Conservation (phyloP, 768 basidiomycete species). For the Collybiopsis confluens region DNA sequence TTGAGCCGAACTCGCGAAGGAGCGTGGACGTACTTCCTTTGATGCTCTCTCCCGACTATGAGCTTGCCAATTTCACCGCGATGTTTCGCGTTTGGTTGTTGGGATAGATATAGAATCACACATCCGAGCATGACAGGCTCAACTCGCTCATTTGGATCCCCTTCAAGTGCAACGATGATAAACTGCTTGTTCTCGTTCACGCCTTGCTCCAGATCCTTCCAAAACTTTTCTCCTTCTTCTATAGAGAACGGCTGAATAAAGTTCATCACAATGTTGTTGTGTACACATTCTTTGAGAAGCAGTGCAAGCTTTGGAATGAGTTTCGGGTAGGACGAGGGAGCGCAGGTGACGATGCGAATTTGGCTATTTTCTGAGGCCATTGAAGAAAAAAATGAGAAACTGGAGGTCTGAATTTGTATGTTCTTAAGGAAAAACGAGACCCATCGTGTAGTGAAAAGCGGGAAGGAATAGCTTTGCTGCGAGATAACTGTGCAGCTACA, state of each 20-base stretch:
- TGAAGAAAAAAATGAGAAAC: no score
- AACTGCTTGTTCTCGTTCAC: not conserved
- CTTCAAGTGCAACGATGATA: not conserved
- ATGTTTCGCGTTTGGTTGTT: not conserved
- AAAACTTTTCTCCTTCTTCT: not conserved
- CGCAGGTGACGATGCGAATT: not conserved
- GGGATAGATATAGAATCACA: conserved; percentile 1
- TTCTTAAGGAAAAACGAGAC: no score
- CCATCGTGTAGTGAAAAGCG: no score
- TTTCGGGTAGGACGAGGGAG: not conserved
- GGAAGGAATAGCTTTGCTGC: no score
- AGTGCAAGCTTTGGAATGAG: not conserved
- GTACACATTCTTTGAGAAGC: not conserved
- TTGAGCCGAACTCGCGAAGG: no score
- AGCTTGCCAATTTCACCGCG: conserved; percentile 1
- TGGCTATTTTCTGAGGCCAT: not conserved
- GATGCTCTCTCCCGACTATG: not conserved
- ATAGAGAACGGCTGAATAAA: conserved; percentile 1
- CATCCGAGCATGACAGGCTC: no score
- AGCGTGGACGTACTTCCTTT: not conserved
- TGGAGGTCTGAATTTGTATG: no score
- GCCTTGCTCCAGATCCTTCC: not conserved
- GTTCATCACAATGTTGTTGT: conserved; percentile 1
- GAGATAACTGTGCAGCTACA: no score
- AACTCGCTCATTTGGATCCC: no score